Evolutionary conservation across 805 yeast species (phyloP).

Genomic region (Sugiyamaella boreocaroliniensis): DNA sequence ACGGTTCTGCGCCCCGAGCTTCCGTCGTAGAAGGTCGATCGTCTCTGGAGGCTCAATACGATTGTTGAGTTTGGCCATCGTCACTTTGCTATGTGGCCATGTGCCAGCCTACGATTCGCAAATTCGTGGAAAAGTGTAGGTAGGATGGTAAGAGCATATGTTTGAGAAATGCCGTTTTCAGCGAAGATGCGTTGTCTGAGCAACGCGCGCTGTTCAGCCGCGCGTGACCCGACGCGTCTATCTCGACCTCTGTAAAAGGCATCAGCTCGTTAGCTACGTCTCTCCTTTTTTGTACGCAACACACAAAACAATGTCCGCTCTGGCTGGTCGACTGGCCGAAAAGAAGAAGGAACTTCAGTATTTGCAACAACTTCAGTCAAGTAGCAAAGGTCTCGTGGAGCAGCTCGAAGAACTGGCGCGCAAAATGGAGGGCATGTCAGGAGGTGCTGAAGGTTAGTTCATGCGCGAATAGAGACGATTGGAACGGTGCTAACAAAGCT

Average conservation of each 20-base stretch:
- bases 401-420: conserved; percentile 45
- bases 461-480: background rate
- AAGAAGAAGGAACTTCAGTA: conserved; percentile 47
- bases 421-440: conserved; percentile 42
- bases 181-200: background rate
- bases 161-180: background rate
- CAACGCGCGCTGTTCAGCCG: background rate
- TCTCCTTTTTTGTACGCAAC: too few species aligned
- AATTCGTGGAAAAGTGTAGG: too few species aligned
- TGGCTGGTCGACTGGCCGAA: conserved; percentile 33
- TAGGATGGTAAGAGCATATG: background rate
- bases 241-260: too few species aligned
- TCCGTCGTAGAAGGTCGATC: conserved; percentile 13
- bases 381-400: conserved; percentile 40
- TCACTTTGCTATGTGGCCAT: background rate
- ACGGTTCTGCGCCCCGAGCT: conserved; percentile 37
- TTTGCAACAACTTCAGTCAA: conserved; percentile 41
- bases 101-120: background rate
- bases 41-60: background rate
- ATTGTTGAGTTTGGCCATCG: conserved; percentile 1
- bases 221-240: conserved; percentile 7
- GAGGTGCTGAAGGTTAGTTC: conserved; percentile 47
- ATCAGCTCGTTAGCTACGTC: too few species aligned
- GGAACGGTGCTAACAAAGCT: conserved; percentile 24
- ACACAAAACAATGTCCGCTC: conserved; percentile 16